A percentile compares a stretch with the other conserved stretches of the same genome.
Conservation (phyloP, 192 early-diverging fungal species). For the Coemansia sp. region DNA sequence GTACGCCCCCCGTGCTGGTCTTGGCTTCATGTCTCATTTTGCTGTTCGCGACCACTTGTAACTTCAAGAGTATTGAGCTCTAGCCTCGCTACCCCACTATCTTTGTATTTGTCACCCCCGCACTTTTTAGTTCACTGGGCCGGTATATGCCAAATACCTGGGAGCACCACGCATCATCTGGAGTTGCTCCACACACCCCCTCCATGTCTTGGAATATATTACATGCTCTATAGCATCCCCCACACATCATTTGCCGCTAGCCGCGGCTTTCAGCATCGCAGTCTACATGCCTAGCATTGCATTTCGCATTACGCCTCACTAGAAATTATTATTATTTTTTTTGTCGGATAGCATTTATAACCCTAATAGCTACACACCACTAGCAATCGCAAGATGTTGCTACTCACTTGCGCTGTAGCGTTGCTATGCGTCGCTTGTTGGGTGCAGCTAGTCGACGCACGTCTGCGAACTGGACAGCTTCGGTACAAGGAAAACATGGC, state of each 20-base stretch:
- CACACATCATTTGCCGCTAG: neutral
- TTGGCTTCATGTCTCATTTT: neutral
- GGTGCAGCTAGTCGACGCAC: neutral
- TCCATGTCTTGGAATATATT: slow-evolving; percentile 9
- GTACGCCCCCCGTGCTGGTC: neutral
- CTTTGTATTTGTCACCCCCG: neutral
- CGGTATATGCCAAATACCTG: neutral
- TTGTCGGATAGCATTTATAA: neutral
- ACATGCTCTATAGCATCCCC: neutral
- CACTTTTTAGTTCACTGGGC: neutral
- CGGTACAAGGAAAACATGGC: neutral
- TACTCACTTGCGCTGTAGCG: neutral
- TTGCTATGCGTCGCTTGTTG: neutral
- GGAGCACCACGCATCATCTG: neutral
- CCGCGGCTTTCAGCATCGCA: neutral
- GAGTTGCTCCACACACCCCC: neutral
- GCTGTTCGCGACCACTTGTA: neutral
- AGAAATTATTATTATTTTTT: too few species aligned
- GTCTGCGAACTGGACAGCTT: neutral
- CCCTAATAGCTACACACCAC: neutral
- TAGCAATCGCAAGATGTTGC: neutral
- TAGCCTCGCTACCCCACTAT: neutral
- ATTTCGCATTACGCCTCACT: neutral
- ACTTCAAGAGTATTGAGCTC: neutral
- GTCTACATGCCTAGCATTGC: neutral